Evolutionary conservation across 2,329 filamentous ascomycete species (phyloP).

Genomic region (Plenodomus biglobosus): DNA sequence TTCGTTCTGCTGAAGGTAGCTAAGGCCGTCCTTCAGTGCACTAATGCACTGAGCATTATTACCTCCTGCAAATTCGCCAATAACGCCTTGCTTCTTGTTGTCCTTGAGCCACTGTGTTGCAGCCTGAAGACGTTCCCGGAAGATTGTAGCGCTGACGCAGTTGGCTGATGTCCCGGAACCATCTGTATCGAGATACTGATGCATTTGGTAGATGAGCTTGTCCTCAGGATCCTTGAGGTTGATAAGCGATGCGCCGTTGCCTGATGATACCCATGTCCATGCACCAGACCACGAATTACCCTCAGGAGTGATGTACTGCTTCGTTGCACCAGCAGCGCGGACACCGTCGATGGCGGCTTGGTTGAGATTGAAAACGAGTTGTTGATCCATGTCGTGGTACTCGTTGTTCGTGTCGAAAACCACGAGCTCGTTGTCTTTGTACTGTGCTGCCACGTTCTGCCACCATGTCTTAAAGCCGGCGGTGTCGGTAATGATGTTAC

Average conservation of each 20-base stretch:
- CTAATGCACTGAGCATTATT: slow-evolving; percentile 53
- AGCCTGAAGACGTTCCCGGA: slow-evolving; percentile 52
- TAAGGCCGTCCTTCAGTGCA: slow-evolving; percentile 54
- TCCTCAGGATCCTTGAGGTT: slow-evolving; percentile 55
- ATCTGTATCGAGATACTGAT: slow-evolving; percentile 63
- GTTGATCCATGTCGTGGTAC: slow-evolving; percentile 49
- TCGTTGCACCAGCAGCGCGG: slow-evolving; percentile 47
- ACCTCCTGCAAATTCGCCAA: slow-evolving; percentile 60
- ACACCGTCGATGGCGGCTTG: slow-evolving; percentile 53
- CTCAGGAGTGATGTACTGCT: slow-evolving; percentile 63
- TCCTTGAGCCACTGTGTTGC: slow-evolving; percentile 58
- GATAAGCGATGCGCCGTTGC: slow-evolving; percentile 50
- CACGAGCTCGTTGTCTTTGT: slow-evolving; percentile 47
- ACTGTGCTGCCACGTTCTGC: slow-evolving; percentile 45
- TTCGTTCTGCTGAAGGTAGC: slow-evolving; percentile 51
- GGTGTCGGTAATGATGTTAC: slow-evolving; percentile 49
- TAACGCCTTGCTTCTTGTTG: slow-evolving; percentile 55
- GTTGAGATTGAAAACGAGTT: slow-evolving; percentile 50
- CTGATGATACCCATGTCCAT: slow-evolving; percentile 54
- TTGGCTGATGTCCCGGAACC: slow-evolving; percentile 54
- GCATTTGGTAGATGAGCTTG: slow-evolving; percentile 63
- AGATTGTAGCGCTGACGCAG: slow-evolving; percentile 58
- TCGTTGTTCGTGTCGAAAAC: slow-evolving; percentile 55
- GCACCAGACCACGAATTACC: slow-evolving; percentile 54
- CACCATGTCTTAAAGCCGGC: slow-evolving; percentile 49